Evolutionary conservation across 352 stramenopile genomes (phyloP).

Genomic region (Phytophthora crassamura): DNA sequence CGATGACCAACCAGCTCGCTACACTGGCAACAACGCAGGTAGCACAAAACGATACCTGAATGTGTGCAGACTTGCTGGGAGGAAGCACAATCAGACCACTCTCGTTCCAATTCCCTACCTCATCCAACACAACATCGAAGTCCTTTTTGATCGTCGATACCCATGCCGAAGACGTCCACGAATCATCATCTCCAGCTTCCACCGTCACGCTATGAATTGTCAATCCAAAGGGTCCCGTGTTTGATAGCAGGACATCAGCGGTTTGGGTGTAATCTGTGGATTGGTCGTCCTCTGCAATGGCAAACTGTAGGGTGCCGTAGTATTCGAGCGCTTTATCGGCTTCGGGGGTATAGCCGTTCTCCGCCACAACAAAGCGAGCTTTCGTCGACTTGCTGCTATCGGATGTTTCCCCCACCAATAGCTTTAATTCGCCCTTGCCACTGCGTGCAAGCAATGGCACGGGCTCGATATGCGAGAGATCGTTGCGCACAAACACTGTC

Average conservation of each 20-base stretch:
- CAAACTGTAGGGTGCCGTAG: slow-evolving; percentile 28
- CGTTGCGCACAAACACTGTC: slow-evolving; percentile 61
- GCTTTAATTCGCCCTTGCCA: slow-evolving; percentile 43
- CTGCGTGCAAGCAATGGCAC: slow-evolving; percentile 46
- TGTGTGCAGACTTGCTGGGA: slow-evolving; percentile 13
- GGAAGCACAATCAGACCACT: slow-evolving; percentile 14
- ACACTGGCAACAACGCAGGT: slow-evolving; percentile 33
- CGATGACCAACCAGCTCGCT: slow-evolving; percentile 38
- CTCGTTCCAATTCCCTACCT: neutral
- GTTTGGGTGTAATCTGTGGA: slow-evolving; percentile 24
- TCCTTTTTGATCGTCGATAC: slow-evolving; percentile 4
- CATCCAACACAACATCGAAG: slow-evolving; percentile 24
- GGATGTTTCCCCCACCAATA: slow-evolving; percentile 18
- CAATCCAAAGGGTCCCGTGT: slow-evolving; percentile 32
- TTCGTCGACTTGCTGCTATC: neutral
- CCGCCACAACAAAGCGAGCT: neutral
- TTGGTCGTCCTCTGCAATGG: slow-evolving; percentile 9
- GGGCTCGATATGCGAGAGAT: slow-evolving; percentile 71
- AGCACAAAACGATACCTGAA: slow-evolving; percentile 33
- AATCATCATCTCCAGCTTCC: slow-evolving; percentile 1
- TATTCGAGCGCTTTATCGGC: slow-evolving; percentile 6
- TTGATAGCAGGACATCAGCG: slow-evolving; percentile 30
- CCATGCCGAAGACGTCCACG: slow-evolving; percentile 8
- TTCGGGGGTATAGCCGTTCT: neutral
- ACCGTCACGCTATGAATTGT: slow-evolving; percentile 22